These are phyloP conservation scores for Solanum paucissectum DNA, from an alignment of 257 asterid genomes.

Conservation along the genomic window DNA sequence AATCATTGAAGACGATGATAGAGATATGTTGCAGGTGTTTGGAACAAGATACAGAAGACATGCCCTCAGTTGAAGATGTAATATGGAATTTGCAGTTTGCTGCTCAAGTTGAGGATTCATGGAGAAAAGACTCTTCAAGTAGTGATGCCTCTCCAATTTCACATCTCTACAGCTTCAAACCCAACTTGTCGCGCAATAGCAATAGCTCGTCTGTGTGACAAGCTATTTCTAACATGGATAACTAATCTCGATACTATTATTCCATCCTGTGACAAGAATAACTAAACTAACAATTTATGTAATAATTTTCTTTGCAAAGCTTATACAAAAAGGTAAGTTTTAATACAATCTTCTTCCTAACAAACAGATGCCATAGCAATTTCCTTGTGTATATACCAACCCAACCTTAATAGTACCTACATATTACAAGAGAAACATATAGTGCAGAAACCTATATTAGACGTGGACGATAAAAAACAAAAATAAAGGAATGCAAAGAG, in stretches of 20 bases:
- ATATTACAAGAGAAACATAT: not conserved
- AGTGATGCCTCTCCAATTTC: slow-evolving; percentile 68
- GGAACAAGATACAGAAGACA: slow-evolving; percentile 40
- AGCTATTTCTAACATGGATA: not conserved
- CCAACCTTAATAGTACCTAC: not conserved
- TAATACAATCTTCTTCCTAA: not conserved
- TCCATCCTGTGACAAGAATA: not conserved
- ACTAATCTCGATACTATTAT: not conserved
- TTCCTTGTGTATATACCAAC: not conserved
- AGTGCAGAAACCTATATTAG: not conserved
- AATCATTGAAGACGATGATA: slow-evolving; percentile 56
- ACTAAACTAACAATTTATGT: not conserved
- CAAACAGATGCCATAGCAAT: not conserved
- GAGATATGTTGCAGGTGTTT: slow-evolving; percentile 77
- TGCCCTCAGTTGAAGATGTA: slow-evolving; percentile 86
- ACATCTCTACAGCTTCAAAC: slow-evolving; percentile 37
- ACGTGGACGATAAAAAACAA: not conserved
- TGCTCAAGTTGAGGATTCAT: slow-evolving; percentile 69
- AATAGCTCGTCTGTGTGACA: not conserved
- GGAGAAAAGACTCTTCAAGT: slow-evolving; percentile 24
- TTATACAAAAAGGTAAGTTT: not conserved
- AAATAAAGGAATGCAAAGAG: not conserved
- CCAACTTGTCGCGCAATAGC: slow-evolving; percentile 20
- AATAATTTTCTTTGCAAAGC: not conserved
- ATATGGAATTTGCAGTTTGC: slow-evolving; percentile 95